Conservation (phyloP, 805 yeast species). For the Wickerhamiella qilinensis region DNA sequence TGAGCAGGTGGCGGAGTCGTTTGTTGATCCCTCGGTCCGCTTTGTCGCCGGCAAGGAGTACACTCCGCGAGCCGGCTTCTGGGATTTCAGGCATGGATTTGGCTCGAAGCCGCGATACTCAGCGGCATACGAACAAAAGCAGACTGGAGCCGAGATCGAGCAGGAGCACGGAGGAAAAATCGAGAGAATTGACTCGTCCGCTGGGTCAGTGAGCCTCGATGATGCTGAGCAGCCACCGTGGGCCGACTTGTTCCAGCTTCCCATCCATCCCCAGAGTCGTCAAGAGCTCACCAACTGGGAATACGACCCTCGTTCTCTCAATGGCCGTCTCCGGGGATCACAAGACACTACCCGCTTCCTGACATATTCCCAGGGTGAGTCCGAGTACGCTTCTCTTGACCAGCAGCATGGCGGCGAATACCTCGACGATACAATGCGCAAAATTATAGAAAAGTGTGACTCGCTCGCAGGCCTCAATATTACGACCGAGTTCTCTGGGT, state of each 20-base stretch:
- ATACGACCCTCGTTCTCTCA: slow-evolving; percentile 20
- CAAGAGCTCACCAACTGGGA: slow-evolving; percentile 45
- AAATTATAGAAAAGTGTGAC: slow-evolving; percentile 61
- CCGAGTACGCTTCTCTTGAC: slow-evolving; percentile 33
- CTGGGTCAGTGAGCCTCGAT: neutral
- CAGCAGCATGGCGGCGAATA: slow-evolving; percentile 26
- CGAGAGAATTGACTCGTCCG: neutral
- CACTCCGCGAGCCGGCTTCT: slow-evolving; percentile 67
- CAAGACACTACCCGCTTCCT: slow-evolving; percentile 13
- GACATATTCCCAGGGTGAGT: slow-evolving; percentile 34
- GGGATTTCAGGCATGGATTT: slow-evolving; percentile 65
- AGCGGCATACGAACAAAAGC: slow-evolving; percentile 7
- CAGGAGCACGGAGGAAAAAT: slow-evolving; percentile 4
- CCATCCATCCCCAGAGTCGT: slow-evolving; percentile 46
- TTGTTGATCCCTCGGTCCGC: slow-evolving; percentile 31
- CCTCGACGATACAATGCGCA: slow-evolving; percentile 45
- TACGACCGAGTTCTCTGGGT: slow-evolving; percentile 50
- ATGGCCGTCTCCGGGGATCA: slow-evolving; percentile 21
- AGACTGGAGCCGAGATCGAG: slow-evolving; percentile 2
- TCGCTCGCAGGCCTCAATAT: slow-evolving; percentile 53
- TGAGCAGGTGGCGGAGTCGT: slow-evolving; percentile 15
- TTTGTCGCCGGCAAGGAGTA: slow-evolving; percentile 38
- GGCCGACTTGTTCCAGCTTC: slow-evolving; percentile 63
- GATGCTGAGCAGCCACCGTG: slow-evolving; percentile 24
- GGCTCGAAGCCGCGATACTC: slow-evolving; percentile 28